Evolutionary conservation across 352 stramenopile species (phyloP).

Genomic region (Globisporangium abappressorium): DNA sequence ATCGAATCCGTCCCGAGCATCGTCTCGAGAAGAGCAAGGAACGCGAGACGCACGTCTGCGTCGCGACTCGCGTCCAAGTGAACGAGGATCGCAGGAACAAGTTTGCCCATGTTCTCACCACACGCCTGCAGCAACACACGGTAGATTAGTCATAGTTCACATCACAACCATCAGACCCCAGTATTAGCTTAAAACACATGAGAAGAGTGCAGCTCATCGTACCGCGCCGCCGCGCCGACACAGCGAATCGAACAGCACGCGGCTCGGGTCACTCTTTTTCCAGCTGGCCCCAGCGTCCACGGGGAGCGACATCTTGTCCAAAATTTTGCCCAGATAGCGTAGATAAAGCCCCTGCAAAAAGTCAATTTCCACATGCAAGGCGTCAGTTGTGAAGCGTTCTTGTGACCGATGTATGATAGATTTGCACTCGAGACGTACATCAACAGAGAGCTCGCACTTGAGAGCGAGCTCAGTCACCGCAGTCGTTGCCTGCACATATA

Average conservation of each 20-base stretch:
- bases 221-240: slow-evolving; percentile 63
- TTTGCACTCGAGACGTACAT: slow-evolving; percentile 30
- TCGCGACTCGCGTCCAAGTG: slow-evolving; percentile 68
- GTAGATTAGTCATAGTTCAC: not conserved
- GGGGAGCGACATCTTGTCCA: slow-evolving; percentile 54
- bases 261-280: slow-evolving; percentile 58
- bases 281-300: slow-evolving; percentile 34
- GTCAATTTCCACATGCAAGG: not conserved
- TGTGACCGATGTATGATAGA: not conserved
- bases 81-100: slow-evolving; percentile 62
- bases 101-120: slow-evolving; percentile 45
- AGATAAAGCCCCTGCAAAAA: slow-evolving; percentile 48
- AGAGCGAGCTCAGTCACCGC: slow-evolving; percentile 32
- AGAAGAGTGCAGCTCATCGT: slow-evolving; percentile 10
- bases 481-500: slow-evolving; percentile 34
- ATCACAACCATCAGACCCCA: not conserved
- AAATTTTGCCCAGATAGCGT: slow-evolving; percentile 47
- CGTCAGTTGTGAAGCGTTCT: not conserved
- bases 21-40: slow-evolving; percentile 82
- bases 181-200: not conserved
- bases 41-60: slow-evolving; percentile 72
- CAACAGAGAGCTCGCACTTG: slow-evolving; percentile 27
- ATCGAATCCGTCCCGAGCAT: slow-evolving; percentile 64
- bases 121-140: slow-evolving; percentile 41
- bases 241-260: slow-evolving; percentile 77